Evolutionary conservation across 2,329 filamentous ascomycete species (phyloP).

Genomic region (Phialemonium atrogriseum): DNA sequence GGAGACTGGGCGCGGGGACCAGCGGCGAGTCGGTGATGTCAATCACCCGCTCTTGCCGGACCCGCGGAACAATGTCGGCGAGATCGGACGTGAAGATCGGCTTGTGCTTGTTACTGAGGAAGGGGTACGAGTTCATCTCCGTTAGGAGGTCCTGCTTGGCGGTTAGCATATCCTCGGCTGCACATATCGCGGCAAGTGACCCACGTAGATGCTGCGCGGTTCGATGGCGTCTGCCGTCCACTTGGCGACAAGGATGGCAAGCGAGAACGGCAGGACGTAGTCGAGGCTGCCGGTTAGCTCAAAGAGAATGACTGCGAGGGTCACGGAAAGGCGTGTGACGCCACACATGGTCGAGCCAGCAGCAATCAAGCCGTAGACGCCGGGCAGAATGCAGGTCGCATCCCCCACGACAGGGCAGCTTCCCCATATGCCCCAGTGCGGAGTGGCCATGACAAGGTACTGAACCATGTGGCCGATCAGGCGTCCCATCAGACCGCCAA

Average conservation of each 20-base stretch:
- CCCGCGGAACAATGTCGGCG: constrained; percentile 72
- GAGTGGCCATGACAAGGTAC: constrained; percentile 67
- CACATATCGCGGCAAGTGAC: constrained; percentile 19
- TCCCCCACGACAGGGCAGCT: constrained; percentile 62
- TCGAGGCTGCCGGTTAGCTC: constrained; percentile 92
- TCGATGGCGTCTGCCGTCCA: constrained; percentile 97
- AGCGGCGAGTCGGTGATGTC: constrained; percentile 80
- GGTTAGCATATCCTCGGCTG: constrained; percentile 7
- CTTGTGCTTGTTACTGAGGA: constrained; percentile 92
- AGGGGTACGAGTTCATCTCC: constrained; percentile 95
- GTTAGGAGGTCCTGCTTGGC: constrained; percentile 70
- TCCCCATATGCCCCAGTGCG: constrained; percentile 64
- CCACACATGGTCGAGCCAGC: constrained; percentile 98
- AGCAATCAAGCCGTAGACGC: constrained; percentile 92
- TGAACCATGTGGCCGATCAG: constrained; percentile 82
- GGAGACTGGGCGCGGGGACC: constrained; percentile 67
- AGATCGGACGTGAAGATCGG: constrained; percentile 85
- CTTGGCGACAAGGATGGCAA: constrained; percentile 90
- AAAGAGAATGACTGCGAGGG: constrained; percentile 88
- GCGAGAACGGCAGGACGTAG: constrained; percentile 89
- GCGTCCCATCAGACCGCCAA: constrained; percentile 84
- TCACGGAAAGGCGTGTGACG: constrained; percentile 87
- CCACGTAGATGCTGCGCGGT: constrained; percentile 82
- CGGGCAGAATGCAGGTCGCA: constrained; percentile 84
- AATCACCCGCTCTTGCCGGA: constrained; percentile 70